These are phyloP conservation scores for Rhododendron henanense DNA, from an alignment of 148 eudicot genomes.

Conservation along the genomic window DNA sequence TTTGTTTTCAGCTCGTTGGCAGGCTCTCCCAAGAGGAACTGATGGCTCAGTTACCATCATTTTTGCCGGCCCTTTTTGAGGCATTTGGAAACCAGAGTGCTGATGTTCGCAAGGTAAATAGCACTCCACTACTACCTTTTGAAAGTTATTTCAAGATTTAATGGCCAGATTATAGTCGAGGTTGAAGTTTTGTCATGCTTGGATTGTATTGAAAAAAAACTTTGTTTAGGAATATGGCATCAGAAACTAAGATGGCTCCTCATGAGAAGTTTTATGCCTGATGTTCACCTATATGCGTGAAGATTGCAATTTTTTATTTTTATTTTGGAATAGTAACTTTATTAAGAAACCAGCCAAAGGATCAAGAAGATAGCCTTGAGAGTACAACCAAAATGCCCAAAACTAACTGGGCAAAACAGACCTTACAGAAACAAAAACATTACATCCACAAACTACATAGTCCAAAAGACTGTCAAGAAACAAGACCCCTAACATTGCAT, in stretches of 20 bases:
- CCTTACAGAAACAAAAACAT: no score
- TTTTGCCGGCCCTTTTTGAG: constrained; percentile 89
- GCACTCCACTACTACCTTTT: not conserved
- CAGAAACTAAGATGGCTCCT: not conserved
- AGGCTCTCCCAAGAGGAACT: constrained; percentile 87
- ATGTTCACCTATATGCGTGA: not conserved
- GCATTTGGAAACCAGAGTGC: constrained; percentile 98
- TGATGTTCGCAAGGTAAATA: constrained; percentile 91
- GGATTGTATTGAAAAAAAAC: not conserved
- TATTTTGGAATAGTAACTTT: no score
- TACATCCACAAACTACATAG: no score
- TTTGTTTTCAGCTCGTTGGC: constrained; percentile 65
- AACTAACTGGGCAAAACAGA: no score
- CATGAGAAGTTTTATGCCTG: not conserved
- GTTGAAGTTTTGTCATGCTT: not conserved
- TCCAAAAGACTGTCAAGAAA: no score
- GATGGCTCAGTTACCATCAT: constrained; percentile 77
- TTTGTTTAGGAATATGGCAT: not conserved
- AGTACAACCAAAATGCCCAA: no score
- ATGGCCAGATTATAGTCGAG: not conserved
- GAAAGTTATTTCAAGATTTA: not conserved
- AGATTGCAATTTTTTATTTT: not conserved
- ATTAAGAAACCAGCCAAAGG: no score
- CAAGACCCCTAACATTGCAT: no score
- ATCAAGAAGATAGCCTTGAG: no score